A percentile compares a stretch with the other conserved stretches of the same genome.
These are phyloP conservation scores for Blastocladiella emersonii DNA, from an alignment of 371 early-diverging fungal species.

Conservation along the genomic window DNA sequence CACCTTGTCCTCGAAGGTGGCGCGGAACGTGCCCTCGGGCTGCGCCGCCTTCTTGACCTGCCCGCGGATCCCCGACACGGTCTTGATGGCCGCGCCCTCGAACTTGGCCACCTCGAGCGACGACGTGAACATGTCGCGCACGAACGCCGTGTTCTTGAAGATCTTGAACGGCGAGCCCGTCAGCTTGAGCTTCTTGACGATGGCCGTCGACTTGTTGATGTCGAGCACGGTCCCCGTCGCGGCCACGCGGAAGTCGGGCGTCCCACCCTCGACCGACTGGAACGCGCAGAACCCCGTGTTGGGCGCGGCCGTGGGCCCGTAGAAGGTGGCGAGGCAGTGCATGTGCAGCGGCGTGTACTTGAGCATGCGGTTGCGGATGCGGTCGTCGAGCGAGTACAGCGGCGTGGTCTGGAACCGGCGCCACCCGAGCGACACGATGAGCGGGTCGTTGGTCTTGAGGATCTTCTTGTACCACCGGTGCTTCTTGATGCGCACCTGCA, in stretches of 20 bases:
- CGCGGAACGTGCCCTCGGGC: slow-evolving; percentile 92
- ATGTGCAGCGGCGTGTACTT: slow-evolving; percentile 98
- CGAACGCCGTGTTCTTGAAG: slow-evolving; percentile 95
- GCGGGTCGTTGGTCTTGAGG: slow-evolving; percentile 94
- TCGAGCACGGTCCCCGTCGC: slow-evolving; percentile 91
- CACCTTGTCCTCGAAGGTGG: slow-evolving; percentile 97
- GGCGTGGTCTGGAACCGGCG: slow-evolving; percentile 95
- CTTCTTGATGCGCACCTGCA: slow-evolving; percentile 83
- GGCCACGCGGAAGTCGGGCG: slow-evolving; percentile 77
- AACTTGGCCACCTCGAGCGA: slow-evolving; percentile 97
- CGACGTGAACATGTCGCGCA: slow-evolving; percentile 98
- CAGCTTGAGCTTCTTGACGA: slow-evolving; percentile 98
- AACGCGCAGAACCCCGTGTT: slow-evolving; percentile 40
- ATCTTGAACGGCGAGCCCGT: slow-evolving; percentile 91
- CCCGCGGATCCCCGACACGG: slow-evolving; percentile 96
- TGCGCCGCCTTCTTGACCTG: slow-evolving; percentile 89
- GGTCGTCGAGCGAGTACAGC: slow-evolving; percentile 84
- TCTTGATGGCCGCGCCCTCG: slow-evolving; percentile 89
- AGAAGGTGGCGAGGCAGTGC: slow-evolving; percentile 93
- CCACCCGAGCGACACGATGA: slow-evolving; percentile 97
- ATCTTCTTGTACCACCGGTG: slow-evolving; percentile 96
- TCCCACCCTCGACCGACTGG: slow-evolving; percentile 20
- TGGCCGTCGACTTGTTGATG: slow-evolving; percentile 71
- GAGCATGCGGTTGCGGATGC: slow-evolving; percentile 88
- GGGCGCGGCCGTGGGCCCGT: slow-evolving; percentile 44